Percentiles rank a stretch among this genome's conserved stretches.
Evolutionary conservation across 257 asterid species (phyloP).

Genomic region (Verbena officinalis): DNA sequence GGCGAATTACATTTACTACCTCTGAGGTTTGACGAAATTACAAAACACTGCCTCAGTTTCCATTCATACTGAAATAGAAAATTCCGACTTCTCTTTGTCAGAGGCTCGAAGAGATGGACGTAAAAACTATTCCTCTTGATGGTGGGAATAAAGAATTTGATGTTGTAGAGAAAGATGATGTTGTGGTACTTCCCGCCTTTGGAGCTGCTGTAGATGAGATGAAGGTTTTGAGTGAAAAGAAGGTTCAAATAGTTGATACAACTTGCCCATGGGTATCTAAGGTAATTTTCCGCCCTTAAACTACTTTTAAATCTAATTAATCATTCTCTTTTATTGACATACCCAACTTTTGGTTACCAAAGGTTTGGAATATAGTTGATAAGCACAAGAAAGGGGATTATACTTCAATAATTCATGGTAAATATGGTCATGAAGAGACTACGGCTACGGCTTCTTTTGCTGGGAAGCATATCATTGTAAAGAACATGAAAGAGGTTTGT

Average conservation of each 20-base stretch:
- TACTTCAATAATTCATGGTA: constrained; percentile 78
- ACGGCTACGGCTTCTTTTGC: constrained; percentile 86
- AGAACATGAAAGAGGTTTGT: constrained; percentile 73
- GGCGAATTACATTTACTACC: too few species aligned
- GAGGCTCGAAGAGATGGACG: constrained; percentile 69
- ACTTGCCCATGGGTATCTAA: constrained; percentile 88
- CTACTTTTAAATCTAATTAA: neutral
- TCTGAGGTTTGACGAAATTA: too few species aligned
- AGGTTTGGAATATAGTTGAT: constrained; percentile 81
- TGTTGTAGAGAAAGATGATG: constrained; percentile 64
- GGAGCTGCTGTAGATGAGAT: constrained; percentile 83
- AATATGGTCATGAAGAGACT: constrained; percentile 75
- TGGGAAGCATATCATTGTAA: constrained; percentile 63
- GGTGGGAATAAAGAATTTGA: constrained; percentile 54
- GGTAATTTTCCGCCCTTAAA: constrained; percentile 38
- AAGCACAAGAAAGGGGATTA: constrained; percentile 81
- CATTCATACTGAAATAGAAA: too few species aligned
- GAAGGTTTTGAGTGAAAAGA: constrained; percentile 58
- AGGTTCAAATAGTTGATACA: constrained; percentile 78
- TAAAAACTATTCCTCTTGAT: constrained; percentile 52
- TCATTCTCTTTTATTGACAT: neutral
- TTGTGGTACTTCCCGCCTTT: constrained; percentile 76
- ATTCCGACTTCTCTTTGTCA: neutral
- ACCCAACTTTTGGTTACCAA: constrained; percentile 6
- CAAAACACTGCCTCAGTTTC: too few species aligned